phyloP scores from a whole-genome alignment of 495 filamentous ascomycete genomes.

The Cairneyella variabilis region DNA sequence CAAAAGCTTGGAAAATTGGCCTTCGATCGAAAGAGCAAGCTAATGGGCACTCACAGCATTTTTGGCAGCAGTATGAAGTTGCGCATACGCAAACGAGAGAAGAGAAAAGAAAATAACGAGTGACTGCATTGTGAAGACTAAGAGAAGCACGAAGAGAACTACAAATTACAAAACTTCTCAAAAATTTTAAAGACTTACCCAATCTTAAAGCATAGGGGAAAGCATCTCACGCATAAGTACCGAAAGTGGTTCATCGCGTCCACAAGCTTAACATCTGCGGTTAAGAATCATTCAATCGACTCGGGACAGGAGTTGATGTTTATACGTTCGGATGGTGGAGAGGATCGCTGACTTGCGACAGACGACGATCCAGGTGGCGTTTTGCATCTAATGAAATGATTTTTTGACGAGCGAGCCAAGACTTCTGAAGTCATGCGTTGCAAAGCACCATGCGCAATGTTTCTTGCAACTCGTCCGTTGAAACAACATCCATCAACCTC shows the following conservation, averaged over 20 bases:
- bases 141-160: neutral
- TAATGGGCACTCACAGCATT: constrained; percentile 14
- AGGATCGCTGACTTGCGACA: too few species aligned
- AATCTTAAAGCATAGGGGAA: neutral
- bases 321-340: neutral
- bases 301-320: neutral
- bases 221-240: neutral
- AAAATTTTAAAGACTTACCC: too few species aligned
- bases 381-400: too few species aligned
- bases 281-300: neutral
- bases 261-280: neutral
- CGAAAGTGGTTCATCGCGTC: neutral
- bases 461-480: too few species aligned
- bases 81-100: constrained; percentile 20
- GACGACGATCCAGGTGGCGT: too few species aligned
- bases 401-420: too few species aligned
- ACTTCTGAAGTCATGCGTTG: too few species aligned
- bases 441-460: too few species aligned
- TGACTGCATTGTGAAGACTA: neutral
- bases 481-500: too few species aligned
- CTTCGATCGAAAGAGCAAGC: too few species aligned
- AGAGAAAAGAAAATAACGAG: neutral
- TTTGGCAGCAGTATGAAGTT: constrained; percentile 37
- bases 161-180: neutral
- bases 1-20: too few species aligned